These are phyloP conservation scores for Chenopodium quinoa DNA, from an alignment of 148 eudicot species.

Conservation along the genomic window DNA sequence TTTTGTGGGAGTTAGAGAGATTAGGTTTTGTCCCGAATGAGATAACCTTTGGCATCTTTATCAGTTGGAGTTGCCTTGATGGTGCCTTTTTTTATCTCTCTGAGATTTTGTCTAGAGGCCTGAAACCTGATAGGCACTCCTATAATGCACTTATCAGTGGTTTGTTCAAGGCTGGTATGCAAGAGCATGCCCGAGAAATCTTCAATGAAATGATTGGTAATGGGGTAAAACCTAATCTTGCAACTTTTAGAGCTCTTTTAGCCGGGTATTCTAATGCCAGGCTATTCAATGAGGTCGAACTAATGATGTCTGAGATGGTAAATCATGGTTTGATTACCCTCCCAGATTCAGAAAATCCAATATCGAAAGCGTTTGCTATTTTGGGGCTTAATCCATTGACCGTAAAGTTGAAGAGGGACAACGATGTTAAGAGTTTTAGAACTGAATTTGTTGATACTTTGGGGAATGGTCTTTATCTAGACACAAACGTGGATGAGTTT, in stretches of 20 bases:
- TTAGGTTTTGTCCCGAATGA: conserved; percentile 64
- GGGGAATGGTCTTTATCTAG: conserved; percentile 90
- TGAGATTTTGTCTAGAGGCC: conserved; percentile 46
- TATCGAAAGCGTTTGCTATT: conserved; percentile 50
- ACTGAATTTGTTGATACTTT: conserved; percentile 63
- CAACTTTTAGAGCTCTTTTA: conserved; percentile 58
- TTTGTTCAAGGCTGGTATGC: conserved; percentile 61
- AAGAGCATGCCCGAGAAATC: conserved; percentile 50
- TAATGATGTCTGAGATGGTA: conserved; percentile 44
- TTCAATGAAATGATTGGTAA: conserved; percentile 61
- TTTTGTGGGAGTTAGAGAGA: conserved; percentile 51
- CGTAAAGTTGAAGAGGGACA: conserved; percentile 77
- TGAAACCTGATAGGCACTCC: conserved; percentile 50
- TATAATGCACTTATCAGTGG: conserved; percentile 65
- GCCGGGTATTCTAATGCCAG: conserved; percentile 74
- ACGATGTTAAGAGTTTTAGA: conserved; percentile 41
- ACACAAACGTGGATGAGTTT: conserved; percentile 52
- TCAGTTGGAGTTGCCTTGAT: conserved; percentile 58
- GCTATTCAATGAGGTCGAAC: conserved; percentile 55
- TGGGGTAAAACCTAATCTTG: conserved; percentile 46
- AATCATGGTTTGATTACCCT: conserved; percentile 38
- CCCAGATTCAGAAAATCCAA: conserved; percentile 53
- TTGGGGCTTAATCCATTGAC: conserved; percentile 51
- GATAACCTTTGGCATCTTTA: conserved; percentile 60
- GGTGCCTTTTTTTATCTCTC: conserved; percentile 61